Percentiles rank a stretch among this genome's conserved stretches.
Evolutionary conservation across 1,139 yeast genomes (phyloP).

Genomic region (Sporopachydermia cereana): DNA sequence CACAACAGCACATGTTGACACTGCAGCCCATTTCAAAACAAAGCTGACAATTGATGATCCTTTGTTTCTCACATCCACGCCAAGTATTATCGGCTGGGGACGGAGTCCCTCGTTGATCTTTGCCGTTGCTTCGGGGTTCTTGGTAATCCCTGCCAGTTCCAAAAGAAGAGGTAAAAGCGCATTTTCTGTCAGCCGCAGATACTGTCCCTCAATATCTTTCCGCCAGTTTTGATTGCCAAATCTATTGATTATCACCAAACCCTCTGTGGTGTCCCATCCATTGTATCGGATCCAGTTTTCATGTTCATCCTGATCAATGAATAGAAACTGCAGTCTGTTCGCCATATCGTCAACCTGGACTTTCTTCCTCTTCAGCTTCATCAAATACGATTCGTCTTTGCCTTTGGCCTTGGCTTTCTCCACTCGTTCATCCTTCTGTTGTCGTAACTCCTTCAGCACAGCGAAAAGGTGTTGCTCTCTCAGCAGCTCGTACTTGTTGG

Average conservation of each 20-base stretch:
- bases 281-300: conserved; percentile 2
- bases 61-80: too few relatives aligned
- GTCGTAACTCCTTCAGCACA: background rate
- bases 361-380: background rate
- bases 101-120: background rate
- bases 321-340: background rate
- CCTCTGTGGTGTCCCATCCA: conserved; percentile 4
- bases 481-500: background rate
- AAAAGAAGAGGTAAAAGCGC: background rate
- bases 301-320: background rate
- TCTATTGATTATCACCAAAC: background rate
- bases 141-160: background rate
- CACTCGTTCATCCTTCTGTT: background rate
- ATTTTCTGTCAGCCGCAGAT: background rate
- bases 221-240: conserved; percentile 2
- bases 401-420: background rate
- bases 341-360: background rate
- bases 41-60: too few relatives aligned
- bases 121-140: background rate
- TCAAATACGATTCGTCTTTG: background rate
- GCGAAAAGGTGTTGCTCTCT: background rate
- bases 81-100: background rate
- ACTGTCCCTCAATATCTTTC: background rate
- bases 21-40: too few relatives aligned
- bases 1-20: too few relatives aligned